Base-by-base conservation (phyloP, 2,329 filamentous ascomycete species). In the Cladobotryum mycophilum region DNA sequence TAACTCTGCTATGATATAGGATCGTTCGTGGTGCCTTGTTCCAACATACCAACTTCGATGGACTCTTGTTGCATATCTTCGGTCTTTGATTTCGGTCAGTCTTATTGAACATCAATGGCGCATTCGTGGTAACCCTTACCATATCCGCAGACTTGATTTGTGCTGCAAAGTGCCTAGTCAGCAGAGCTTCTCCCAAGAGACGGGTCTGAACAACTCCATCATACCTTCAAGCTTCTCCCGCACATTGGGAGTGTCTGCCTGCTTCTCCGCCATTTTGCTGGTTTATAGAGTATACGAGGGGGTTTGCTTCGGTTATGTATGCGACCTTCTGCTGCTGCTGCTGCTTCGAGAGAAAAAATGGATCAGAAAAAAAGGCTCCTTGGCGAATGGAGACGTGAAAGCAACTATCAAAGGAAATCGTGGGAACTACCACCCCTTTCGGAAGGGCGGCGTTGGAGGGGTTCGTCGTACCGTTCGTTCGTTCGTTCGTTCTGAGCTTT, bases 61-160 rank as follows among this genome's bases (percentile, higher is more conserved):
- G 86, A 89, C 72, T 97, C 92, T 64, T 88, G 82, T 67, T 96
- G 90, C 93, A 99, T 96, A 63, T 96, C 91, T 53, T 97, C 92
- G 63, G 86, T 92, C 93, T 97, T 67, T 61, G 41, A 22, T 30
- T 59, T 58, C 60, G 51, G 61, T 72, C 58, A 70, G 68, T 57
- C 25, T 7, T 35, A 12, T 11, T 7, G n/a, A 25, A 3, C 12
- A 9, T 44, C 30, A 5, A 15, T 3, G 25, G 25, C n/a, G 13
- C 15, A 17, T 41, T 25, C 17, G 14, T 13, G 14, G 20, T 30
- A 33, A 9, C n/a, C 52, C 53, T 48, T 79, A 97, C 93, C 93
- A 99, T 99, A 68, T 99, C 93, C 53, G 89, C 92, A 61, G 91
- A 96, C 78, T 99, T 99, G 72, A 99, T 85, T 74, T 96, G 90